These are phyloP conservation scores for Pyrenophora graminea DNA, from an alignment of 2,329 filamentous ascomycete species.

Conservation along the genomic window DNA sequence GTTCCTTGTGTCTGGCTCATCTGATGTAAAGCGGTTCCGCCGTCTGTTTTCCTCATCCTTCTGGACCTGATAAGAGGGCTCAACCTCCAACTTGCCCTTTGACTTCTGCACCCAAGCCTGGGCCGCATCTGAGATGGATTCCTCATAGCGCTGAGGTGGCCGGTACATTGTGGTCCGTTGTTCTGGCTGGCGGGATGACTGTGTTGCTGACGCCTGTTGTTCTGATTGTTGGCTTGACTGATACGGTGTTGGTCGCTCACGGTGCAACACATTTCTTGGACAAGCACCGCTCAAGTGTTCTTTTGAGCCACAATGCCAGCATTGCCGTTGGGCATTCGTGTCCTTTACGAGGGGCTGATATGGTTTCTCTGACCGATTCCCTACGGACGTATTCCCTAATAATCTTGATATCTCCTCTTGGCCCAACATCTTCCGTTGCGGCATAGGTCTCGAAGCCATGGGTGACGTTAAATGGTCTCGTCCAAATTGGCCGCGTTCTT, in stretches of 20 bases:
- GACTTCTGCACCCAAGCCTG: slow-evolving; percentile 32
- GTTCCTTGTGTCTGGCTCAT: slow-evolving; percentile 29
- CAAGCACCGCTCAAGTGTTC: slow-evolving; percentile 32
- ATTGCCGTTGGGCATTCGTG: slow-evolving; percentile 28
- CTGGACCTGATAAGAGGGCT: slow-evolving; percentile 12
- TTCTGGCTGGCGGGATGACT: slow-evolving; percentile 1
- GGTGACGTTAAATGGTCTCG: slow-evolving; percentile 6
- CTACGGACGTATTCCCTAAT: slow-evolving; percentile 21
- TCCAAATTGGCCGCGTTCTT: slow-evolving; percentile 1
- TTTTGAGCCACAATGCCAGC: slow-evolving; percentile 36
- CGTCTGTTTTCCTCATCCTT: slow-evolving; percentile 22
- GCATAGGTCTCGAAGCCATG: slow-evolving; percentile 9
- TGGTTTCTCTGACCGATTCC: slow-evolving; percentile 12
- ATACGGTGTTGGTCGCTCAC: slow-evolving; percentile 10
- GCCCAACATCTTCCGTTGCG: slow-evolving; percentile 29
- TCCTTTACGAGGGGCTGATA: slow-evolving; percentile 33
- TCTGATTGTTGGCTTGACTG: not conserved
- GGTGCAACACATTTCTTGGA: slow-evolving; percentile 32
- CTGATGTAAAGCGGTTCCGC: slow-evolving; percentile 32
- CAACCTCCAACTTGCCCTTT: slow-evolving; percentile 18
- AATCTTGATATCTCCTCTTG: slow-evolving; percentile 36
- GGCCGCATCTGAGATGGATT: slow-evolving; percentile 33
- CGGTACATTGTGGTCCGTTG: slow-evolving; percentile 12
- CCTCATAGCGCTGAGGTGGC: slow-evolving; percentile 16
- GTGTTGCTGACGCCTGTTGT: not conserved